Evolutionary conservation across 768 basidiomycete genomes (phyloP), one percentile per base, ranked within the genome.

Genomic region (Coprinopsis marcescibilis): DNA sequence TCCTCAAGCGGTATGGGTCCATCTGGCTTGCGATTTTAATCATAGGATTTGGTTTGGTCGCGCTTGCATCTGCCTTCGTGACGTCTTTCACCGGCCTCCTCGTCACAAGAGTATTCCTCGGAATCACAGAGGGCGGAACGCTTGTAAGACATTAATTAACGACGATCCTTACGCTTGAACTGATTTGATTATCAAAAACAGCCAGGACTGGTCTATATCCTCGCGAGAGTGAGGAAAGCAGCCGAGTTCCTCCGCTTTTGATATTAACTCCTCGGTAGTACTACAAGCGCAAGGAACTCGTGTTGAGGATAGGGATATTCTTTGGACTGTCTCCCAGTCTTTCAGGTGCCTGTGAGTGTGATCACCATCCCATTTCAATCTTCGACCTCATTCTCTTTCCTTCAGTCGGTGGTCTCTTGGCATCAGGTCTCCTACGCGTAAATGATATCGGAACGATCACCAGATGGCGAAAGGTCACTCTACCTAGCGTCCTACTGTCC

Each of bases 11-110:
- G 26, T 65, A 68, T 43, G 72, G 72, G 6, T 65, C 71, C 0
- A 55, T 59, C 3, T 69, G 63, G 60, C 55, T 71, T 17, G 70
- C 68, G 3, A 54, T 65, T 12, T 58, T 71, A 46, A 63, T 71
- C 36, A 55, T 66, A 17, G 46, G 51, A 3, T 73, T 73, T 47
- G 71, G 72, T 3, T 49, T 62, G 2, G 52, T 67, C 12, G 61
- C 69, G 5, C 60, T 73, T 7, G 62, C 60, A 13, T 66, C 70
- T 0, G 71, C 71, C 0, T 73, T 73, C 34, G 60, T 71, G 13
- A 57, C 60, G 24, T 63, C 58, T 30, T 69, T 63, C 48, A 46
- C 55, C 3, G 61, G 61, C 0, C 53, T 73, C 19, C 56, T 72
- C 4, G 65, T 55, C 3, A 69, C 68, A 0, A 56, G 71, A 27